A percentile compares a stretch with the other conserved stretches of the same genome.
Evolutionary conservation across 306 rosid species (phyloP).

Genomic region (Prunus padus): DNA sequence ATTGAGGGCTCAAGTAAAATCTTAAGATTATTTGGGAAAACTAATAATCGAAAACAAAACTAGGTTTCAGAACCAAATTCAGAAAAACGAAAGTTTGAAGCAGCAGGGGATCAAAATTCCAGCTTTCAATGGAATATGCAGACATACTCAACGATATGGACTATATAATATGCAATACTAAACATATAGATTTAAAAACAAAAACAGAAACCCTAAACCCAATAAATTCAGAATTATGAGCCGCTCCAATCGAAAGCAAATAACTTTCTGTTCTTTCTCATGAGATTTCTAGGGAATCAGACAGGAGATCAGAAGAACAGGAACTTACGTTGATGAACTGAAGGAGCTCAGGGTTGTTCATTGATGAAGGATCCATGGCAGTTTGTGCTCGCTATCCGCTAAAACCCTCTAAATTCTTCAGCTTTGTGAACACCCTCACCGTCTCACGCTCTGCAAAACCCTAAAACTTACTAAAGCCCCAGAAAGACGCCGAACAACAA

Average conservation of each 20-base stretch:
- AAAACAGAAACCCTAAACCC: neutral
- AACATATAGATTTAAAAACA: neutral
- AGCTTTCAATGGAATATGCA: neutral
- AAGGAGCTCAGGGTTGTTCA: constrained; percentile 61
- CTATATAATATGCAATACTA: neutral
- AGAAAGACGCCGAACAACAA: neutral
- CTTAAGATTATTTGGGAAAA: neutral
- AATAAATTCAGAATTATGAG: neutral
- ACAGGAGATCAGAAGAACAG: neutral
- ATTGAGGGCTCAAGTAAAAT: neutral
- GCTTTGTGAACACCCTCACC: neutral
- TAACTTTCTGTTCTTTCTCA: neutral
- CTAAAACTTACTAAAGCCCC: neutral
- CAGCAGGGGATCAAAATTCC: neutral
- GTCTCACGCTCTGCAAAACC: constrained; percentile 22
- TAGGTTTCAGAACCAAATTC: neutral
- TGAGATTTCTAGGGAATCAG: constrained; percentile 2
- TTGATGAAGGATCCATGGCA: constrained; percentile 69
- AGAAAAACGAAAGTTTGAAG: neutral
- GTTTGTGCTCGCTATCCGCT: neutral
- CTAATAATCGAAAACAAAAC: neutral
- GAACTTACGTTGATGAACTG: constrained; percentile 63
- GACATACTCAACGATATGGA: neutral
- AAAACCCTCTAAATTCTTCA: constrained; percentile 15
- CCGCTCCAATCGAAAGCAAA: neutral